Percentiles rank a stretch among this genome's conserved stretches.
Conservation (phyloP, 257 asterid species). For the Anisodus tanguticus region DNA sequence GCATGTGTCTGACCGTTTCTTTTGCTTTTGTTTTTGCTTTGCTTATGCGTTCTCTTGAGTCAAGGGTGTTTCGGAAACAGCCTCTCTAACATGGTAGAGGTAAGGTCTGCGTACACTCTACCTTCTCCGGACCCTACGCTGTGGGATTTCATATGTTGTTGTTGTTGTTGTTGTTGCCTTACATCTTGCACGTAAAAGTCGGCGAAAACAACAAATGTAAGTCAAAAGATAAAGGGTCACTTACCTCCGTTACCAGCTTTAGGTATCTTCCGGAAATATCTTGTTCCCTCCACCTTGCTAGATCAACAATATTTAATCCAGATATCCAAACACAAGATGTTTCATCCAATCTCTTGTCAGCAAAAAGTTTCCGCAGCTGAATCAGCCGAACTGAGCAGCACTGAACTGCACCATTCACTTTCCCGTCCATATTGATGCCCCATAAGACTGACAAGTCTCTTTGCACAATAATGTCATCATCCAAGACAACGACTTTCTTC, state of each 20-base stretch:
- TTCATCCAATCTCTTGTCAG: constrained; percentile 50
- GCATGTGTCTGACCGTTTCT: too few species aligned
- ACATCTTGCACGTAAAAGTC: constrained; percentile 26
- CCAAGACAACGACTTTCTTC: constrained; percentile 84
- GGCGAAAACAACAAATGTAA: background rate
- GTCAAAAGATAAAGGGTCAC: constrained; percentile 42
- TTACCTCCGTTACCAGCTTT: constrained; percentile 73
- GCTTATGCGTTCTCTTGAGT: too few species aligned
- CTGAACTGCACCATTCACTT: constrained; percentile 82
- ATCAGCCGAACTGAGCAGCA: constrained; percentile 68
- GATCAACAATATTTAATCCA: constrained; percentile 80
- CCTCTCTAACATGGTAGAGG: too few species aligned
- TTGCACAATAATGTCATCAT: constrained; percentile 88
- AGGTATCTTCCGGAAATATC: constrained; percentile 64
- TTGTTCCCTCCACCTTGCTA: constrained; percentile 74
- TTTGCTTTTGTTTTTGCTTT: too few species aligned
- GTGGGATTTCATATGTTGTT: too few species aligned
- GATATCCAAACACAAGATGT: constrained; percentile 91
- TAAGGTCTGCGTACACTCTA: too few species aligned
- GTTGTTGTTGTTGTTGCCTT: background rate
- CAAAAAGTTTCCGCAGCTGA: constrained; percentile 63
- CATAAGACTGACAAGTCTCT: constrained; percentile 86
- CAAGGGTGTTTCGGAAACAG: too few species aligned
- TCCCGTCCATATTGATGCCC: constrained; percentile 86
- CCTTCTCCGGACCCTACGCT: too few species aligned